Conservation (phyloP, 2,329 filamentous ascomycete species). For the Epichloe gansuensis region DNA sequence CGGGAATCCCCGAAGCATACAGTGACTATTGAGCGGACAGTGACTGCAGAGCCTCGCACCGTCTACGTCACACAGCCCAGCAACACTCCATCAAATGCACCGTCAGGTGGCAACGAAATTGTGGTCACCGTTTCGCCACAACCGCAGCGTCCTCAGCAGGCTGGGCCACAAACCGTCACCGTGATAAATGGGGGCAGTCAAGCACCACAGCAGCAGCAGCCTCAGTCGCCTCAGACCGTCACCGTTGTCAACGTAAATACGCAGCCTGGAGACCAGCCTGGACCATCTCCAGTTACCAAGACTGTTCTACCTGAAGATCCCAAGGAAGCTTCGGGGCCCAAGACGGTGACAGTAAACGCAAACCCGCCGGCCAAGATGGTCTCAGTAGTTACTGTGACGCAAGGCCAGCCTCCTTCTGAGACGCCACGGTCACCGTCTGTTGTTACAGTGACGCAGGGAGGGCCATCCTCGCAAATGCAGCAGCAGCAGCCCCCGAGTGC, state of each 20-base stretch:
- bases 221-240: slow-evolving; percentile 4
- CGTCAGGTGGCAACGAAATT: slow-evolving; percentile 2
- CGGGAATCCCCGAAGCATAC: slow-evolving; percentile 10
- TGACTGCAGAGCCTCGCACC: slow-evolving; percentile 12
- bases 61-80: slow-evolving; percentile 5
- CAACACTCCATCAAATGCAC: not conserved
- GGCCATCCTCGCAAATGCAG: not conserved
- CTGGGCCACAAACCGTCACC: slow-evolving; percentile 5
- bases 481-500: not conserved
- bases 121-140: slow-evolving; percentile 7
- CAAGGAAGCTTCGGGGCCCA: slow-evolving; percentile 4
- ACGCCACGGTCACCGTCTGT: not conserved
- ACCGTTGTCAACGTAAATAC: slow-evolving; percentile 3
- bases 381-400: slow-evolving; percentile 10
- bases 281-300: slow-evolving; percentile 9
- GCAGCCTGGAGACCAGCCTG: not conserved
- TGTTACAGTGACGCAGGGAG: slow-evolving; percentile 3
- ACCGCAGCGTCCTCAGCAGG: not conserved
- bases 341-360: slow-evolving; percentile 12
- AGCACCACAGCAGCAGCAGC: not conserved
- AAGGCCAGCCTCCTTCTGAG: not conserved
- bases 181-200: not conserved
- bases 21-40: slow-evolving; percentile 6
- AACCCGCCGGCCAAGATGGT: slow-evolving; percentile 10
- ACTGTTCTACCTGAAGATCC: slow-evolving; percentile 11